Percentiles rank a stretch among this genome's conserved stretches.
Evolutionary conservation across 1,284 basidiomycete species (phyloP).

Genomic region (Tetrapyrgos nigripes): DNA sequence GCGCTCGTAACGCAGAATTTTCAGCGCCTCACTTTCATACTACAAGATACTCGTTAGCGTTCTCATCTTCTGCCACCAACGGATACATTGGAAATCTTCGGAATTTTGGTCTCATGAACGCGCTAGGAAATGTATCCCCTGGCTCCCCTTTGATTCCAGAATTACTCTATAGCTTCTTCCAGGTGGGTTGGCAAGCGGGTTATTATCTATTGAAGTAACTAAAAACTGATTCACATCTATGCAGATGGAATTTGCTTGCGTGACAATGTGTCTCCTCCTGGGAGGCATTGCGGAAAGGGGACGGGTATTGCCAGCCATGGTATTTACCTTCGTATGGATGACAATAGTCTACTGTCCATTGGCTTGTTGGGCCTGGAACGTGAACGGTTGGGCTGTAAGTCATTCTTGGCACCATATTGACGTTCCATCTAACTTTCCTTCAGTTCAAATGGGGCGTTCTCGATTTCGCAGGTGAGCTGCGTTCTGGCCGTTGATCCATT

Average conservation of each 20-base stretch:
- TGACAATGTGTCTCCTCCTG: conserved; percentile 79
- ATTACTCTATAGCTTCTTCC: conserved; percentile 85
- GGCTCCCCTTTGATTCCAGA: conserved; percentile 76
- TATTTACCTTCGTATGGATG: conserved; percentile 89
- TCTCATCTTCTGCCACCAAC: conserved; percentile 77
- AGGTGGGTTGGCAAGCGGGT: conserved; percentile 33
- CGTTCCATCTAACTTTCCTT: background rate
- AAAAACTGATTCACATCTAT: background rate
- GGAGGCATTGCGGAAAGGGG: conserved; percentile 79
- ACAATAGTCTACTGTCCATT: conserved; percentile 83
- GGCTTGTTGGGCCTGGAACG: conserved; percentile 80
- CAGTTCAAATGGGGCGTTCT: conserved; percentile 87
- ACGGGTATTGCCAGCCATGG: conserved; percentile 86
- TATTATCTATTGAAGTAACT: too few relatives aligned
- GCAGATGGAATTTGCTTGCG: conserved; percentile 83
- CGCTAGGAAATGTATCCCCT: conserved; percentile 80
- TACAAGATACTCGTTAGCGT: conserved; percentile 72
- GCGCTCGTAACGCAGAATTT: background rate
- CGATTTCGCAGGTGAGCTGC: conserved; percentile 73
- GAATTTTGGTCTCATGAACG: conserved; percentile 73
- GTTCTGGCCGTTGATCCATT: background rate
- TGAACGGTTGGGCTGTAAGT: conserved; percentile 38
- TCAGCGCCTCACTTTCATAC: too few relatives aligned
- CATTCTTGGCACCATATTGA: background rate
- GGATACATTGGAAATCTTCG: conserved; percentile 83